Evolutionary conservation across 306 rosid genomes (phyloP).

Genomic region (Astragalus glycyphyllos): DNA sequence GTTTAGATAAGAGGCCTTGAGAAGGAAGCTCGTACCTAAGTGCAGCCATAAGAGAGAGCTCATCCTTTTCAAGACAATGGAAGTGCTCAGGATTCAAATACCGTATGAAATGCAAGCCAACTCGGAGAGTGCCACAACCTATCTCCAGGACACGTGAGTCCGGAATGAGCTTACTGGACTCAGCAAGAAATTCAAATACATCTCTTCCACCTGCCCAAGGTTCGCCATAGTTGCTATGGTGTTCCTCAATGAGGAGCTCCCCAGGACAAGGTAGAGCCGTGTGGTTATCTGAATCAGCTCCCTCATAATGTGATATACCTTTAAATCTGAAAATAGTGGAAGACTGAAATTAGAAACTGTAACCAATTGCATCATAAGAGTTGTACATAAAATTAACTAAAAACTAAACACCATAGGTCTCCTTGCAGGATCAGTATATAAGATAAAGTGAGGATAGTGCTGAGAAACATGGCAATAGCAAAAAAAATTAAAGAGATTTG

Average conservation of each 20-base stretch:
- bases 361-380: conserved; percentile 17
- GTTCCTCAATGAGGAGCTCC: conserved; percentile 87
- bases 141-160: conserved; percentile 76
- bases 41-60: conserved; percentile 89
- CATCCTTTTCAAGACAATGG: conserved; percentile 90
- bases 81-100: conserved; percentile 71
- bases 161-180: conserved; percentile 62
- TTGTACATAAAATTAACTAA: neutral
- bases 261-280: conserved; percentile 90
- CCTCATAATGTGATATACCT: conserved; percentile 91
- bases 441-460: neutral
- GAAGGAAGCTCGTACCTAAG: conserved; percentile 92
- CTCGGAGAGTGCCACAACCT: conserved; percentile 96
- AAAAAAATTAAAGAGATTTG: neutral
- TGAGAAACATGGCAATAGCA: neutral
- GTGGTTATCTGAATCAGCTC: conserved; percentile 63
- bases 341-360: neutral
- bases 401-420: too few species aligned
- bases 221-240: conserved; percentile 94
- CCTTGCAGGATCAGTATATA: too few species aligned
- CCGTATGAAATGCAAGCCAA: conserved; percentile 89
- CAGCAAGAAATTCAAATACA: conserved; percentile 82
- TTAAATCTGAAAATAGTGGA: conserved; percentile 56
- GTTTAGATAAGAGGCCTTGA: conserved; percentile 81
- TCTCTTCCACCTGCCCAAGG: conserved; percentile 99